Conservation (phyloP, 192 early-diverging fungal genomes). For the Jimgerdemannia flammicorona region DNA sequence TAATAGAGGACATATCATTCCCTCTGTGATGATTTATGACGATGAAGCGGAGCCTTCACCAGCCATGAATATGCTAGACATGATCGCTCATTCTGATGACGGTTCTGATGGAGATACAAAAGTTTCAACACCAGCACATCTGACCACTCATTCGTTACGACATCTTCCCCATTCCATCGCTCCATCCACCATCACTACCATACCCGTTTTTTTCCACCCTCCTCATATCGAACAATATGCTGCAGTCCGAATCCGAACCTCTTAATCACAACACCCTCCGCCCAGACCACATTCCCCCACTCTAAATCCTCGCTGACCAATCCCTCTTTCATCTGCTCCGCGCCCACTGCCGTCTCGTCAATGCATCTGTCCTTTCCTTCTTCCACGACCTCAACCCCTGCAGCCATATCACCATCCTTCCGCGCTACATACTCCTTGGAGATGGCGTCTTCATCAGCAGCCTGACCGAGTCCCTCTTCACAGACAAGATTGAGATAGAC, state of each 20-base stretch:
- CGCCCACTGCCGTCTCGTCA: slow-evolving; percentile 24
- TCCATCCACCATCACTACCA: slow-evolving; percentile 12
- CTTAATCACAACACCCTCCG: not conserved
- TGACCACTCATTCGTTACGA: not conserved
- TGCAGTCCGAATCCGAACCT: slow-evolving; percentile 4
- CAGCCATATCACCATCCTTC: slow-evolving; percentile 33
- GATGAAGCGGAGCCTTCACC: not conserved
- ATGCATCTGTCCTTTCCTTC: slow-evolving; percentile 39
- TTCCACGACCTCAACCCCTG: slow-evolving; percentile 39
- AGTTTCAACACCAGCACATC: not conserved
- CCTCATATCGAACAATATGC: slow-evolving; percentile 16
- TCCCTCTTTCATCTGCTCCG: slow-evolving; percentile 25
- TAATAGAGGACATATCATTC: not conserved
- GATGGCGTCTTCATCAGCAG: slow-evolving; percentile 38
- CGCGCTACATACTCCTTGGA: slow-evolving; percentile 35
- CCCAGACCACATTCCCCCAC: slow-evolving; percentile 16
- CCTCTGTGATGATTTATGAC: not conserved
- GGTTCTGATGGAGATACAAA: not conserved
- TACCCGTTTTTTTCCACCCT: slow-evolving; percentile 18
- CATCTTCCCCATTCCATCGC: not conserved
- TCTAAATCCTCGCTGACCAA: slow-evolving; percentile 20
- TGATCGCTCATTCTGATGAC: not conserved
- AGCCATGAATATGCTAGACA: no score
- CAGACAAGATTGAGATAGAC: slow-evolving; percentile 3
- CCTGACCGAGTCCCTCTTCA: slow-evolving; percentile 32